Conservation (phyloP, 257 asterid genomes). For the Thymus quinquecostatus region DNA sequence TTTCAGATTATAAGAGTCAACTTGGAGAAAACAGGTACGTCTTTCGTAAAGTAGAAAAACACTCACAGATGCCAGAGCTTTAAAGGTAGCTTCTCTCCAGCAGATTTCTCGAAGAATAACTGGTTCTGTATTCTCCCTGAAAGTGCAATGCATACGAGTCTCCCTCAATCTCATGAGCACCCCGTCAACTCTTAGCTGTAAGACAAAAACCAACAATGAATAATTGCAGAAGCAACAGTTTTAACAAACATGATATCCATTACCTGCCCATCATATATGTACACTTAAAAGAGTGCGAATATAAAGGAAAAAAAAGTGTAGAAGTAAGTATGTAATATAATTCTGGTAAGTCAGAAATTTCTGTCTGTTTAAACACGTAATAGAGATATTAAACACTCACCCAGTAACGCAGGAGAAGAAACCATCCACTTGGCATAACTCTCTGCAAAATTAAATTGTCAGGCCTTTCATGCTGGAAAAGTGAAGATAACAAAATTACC, state of each 20-base stretch:
- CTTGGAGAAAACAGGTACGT: constrained; percentile 10
- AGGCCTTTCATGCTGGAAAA: constrained; percentile 32
- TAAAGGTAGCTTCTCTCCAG: constrained; percentile 90
- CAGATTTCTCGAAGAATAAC: constrained; percentile 82
- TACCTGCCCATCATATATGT: constrained; percentile 15
- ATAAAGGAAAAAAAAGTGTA: constrained; percentile 4
- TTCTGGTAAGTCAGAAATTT: constrained; percentile 22
- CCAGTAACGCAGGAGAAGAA: constrained; percentile 95
- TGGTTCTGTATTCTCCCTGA: constrained; percentile 52
- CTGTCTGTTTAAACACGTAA: constrained; percentile 24
- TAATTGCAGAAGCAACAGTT: constrained; percentile 27
- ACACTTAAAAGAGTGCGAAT: constrained; percentile 22
- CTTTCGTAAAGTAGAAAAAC: constrained; percentile 13
- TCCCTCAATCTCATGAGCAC: constrained; percentile 97
- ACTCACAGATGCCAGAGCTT: constrained; percentile 68
- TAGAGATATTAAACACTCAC: constrained; percentile 55
- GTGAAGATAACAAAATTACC: constrained; percentile 17
- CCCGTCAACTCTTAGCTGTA: constrained; percentile 98
- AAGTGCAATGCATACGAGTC: constrained; percentile 88
- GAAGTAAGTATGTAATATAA: constrained; percentile 7
- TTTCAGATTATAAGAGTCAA: constrained; percentile 20
- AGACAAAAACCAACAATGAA: constrained; percentile 34
- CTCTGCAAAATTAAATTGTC: constrained; percentile 65
- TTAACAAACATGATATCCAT: constrained; percentile 24
- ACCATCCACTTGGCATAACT: constrained; percentile 99